Base-by-base conservation (phyloP, 192 early-diverging fungal genomes). In the Paraglomus brasilianum region DNA sequence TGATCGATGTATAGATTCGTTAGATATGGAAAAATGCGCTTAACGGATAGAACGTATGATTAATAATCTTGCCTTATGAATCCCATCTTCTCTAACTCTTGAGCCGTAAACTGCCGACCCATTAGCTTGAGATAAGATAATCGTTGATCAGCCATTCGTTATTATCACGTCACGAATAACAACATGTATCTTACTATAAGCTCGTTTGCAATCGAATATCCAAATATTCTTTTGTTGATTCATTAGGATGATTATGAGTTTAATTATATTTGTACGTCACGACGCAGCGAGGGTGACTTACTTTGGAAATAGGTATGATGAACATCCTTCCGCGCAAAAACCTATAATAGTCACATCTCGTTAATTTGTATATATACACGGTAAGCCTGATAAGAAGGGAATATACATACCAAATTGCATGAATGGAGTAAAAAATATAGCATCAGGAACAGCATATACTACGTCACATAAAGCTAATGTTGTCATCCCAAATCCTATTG, bases 301-400 rank as follows among this genome's bases (percentile, higher is more conserved):
- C 80, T 76, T 73, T 53, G 89, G 90, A 57, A 92, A 89, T 4
- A 85, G 72, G 30, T 87, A 63, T 17, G 86, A 85, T 21, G 87
- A 89, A 80, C 85, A 87, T 10, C 86, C 90, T 70, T 92, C 90
- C 10, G 86, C 89, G 63, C 87, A 89, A 65, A 90, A 87, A 13
- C 81, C 82, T 82, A 69, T 60, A 21, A 17, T 5, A 44, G 14
- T 8, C 11, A 67, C 4, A 45, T 46, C 47, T 17, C 17, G 19
- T 19, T 69, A 46, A 21, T 70, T 11, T 38, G 43, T 15, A 40
- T 13, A 57, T 53, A 17, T 17, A 9, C 36, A 45, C 42, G 2
- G 15, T 15, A 11, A 47, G 24, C 21, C 4, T 38, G 6, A 65
- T 13, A n/a, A 19, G 17, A 19, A 30, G 5, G 4, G 24, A 39